Evolutionary conservation across 2,329 filamentous ascomycete genomes (phyloP), one percentile per base, ranked within the genome.

Genomic region (Exophiala alcalophila): DNA sequence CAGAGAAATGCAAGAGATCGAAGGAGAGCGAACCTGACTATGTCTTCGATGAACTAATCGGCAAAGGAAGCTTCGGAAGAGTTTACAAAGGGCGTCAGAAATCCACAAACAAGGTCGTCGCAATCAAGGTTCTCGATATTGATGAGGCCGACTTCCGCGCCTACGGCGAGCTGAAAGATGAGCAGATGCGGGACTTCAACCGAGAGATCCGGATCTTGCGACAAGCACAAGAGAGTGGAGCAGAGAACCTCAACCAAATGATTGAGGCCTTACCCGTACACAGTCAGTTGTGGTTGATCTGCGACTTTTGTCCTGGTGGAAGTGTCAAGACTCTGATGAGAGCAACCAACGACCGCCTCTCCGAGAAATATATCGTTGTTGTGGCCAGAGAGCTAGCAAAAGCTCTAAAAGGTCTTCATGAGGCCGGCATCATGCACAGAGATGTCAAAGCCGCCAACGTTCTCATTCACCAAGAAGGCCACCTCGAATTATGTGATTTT

Each of bases 371-470:
- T 59, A 78, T 83, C 50, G 76, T 81, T 28, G 74, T 78, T 0
- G 79, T 83, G 44, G 79, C 80, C 11, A 71, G 80, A 31, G 80
- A 83, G 58, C 66, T 83, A 11, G 79, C 78, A 7, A 67, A 76
- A 44, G 80, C 77, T 2, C 62, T 83, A 37, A 77, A 75, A 55
- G 78, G 74, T 26, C 74, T 83, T 20, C 80, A 83, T 57, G 76
- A 80, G 46, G 77, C 77, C n/a, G 78, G 78, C 4, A 77, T 83
- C 44, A 73, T 83, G 38, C 80, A 83, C 58, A 69, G 80, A 56
- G 80, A 83, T 63, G 71, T 83, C 38, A 83, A 83, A 62, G 75
- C 74, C 57, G 78, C 77, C 40, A 83, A 83, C 53, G 70, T 83
- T 11, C 68, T 83, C 40, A 75, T 83, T 30, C 74, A 77, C 23